phyloP scores from a whole-genome alignment of 352 stramenopile species.

The Poterioochromonas sp. region DNA sequence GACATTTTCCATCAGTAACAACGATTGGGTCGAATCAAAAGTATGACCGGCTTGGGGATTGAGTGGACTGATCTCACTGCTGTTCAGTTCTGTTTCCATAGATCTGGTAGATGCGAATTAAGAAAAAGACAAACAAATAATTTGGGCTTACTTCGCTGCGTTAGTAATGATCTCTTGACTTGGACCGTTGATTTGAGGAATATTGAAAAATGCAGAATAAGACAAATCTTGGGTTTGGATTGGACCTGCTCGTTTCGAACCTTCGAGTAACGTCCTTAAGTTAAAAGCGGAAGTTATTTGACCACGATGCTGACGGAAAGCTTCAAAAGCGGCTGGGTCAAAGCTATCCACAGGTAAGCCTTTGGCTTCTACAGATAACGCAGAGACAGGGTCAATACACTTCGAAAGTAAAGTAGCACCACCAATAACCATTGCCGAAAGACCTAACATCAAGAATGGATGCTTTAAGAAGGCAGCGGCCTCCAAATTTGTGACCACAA shows the following conservation, averaged over 20 bases:
- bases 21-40: background rate
- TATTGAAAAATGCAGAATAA: background rate
- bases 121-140: background rate
- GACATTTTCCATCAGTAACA: too few relatives aligned
- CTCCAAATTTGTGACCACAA: background rate
- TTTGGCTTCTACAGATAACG: background rate
- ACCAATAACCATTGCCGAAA: background rate
- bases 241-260: constrained; percentile 66
- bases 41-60: background rate
- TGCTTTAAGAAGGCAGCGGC: background rate
- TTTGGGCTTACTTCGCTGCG: background rate
- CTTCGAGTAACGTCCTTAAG: constrained; percentile 71
- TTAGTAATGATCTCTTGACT: background rate
- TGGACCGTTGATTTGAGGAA: constrained; percentile 21
- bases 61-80: background rate
- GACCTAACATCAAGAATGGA: background rate
- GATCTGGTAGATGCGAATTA: background rate
- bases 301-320: constrained; percentile 63
- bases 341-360: constrained; percentile 48
- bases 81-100: constrained; percentile 31
- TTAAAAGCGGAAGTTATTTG: constrained; percentile 68
- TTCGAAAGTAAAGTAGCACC: background rate
- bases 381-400: background rate
- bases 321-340: constrained; percentile 67
- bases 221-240: too few relatives aligned